Percentiles rank a stretch among this genome's conserved stretches.
Conservation (phyloP, 1,284 basidiomycete genomes). For the Cystobasidium slooffiae region DNA sequence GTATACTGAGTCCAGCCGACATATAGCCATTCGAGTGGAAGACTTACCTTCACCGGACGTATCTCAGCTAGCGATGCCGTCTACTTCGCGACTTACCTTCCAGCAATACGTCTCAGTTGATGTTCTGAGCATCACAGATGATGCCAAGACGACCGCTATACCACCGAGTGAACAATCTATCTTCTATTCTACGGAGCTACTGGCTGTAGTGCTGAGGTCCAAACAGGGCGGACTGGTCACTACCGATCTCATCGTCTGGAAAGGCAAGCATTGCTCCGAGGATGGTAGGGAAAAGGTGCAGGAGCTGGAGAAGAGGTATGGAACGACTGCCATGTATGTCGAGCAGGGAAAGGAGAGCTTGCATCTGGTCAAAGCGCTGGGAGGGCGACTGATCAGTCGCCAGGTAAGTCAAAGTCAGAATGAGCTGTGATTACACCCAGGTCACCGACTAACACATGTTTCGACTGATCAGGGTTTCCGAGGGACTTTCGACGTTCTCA, state of each 20-base stretch:
- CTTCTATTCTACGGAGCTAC: conserved; percentile 38
- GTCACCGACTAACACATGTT: conserved; percentile 44
- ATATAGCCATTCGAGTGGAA: conserved; percentile 1
- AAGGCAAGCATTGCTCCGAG: conserved; percentile 41
- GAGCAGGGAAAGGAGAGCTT: conserved; percentile 48
- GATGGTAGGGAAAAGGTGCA: conserved; percentile 49
- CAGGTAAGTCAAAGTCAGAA: conserved; percentile 4
- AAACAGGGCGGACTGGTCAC: conserved; percentile 33
- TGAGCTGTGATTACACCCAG: conserved; percentile 3
- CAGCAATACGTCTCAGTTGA: conserved; percentile 37
- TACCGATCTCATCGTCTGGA: conserved; percentile 33
- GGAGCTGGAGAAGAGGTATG: conserved; percentile 51
- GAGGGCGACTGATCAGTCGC: conserved; percentile 42
- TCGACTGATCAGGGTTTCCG: conserved; percentile 46
- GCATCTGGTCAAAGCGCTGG: conserved; percentile 40
- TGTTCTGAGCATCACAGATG: conserved; percentile 16
- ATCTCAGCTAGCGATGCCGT: conserved; percentile 2
- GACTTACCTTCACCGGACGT: conserved; percentile 6
- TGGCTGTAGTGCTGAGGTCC: conserved; percentile 32
- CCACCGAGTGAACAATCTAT: conserved; percentile 8
- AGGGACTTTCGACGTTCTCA: conserved; percentile 47
- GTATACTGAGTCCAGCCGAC: background rate
- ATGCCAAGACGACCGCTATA: conserved; percentile 4
- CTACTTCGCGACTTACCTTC: background rate
- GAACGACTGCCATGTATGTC: conserved; percentile 46